phyloP scores from a whole-genome alignment of 176 grass and related monocot species.

The Ampelocalamus luodianensis region DNA sequence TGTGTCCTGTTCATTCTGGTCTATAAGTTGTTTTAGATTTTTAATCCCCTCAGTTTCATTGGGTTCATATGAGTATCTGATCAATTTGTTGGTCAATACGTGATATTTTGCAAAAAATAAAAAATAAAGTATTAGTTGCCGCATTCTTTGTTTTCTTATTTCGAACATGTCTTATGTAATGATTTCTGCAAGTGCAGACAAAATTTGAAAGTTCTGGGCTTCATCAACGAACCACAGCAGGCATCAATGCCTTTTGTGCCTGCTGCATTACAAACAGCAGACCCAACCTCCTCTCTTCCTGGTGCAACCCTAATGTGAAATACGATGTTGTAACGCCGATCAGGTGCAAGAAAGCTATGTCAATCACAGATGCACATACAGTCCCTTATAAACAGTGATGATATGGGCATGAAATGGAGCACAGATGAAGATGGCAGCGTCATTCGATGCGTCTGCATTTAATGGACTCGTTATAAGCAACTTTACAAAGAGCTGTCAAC shows the following conservation, averaged over 20 bases:
- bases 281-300: conserved; percentile 64
- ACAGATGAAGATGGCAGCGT: conserved; percentile 26
- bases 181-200: conserved; percentile 58
- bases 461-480: conserved; percentile 11
- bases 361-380: conserved; percentile 26
- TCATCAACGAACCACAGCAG: conserved; percentile 70
- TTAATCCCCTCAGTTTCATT: conserved; percentile 3
- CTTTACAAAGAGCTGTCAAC: not conserved
- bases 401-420: conserved; percentile 13
- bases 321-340: conserved; percentile 23
- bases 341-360: conserved; percentile 38
- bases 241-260: conserved; percentile 55
- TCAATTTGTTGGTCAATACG: conserved; percentile 25
- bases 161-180: conserved; percentile 17
- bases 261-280: conserved; percentile 55
- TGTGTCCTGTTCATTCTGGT: conserved; percentile 9
- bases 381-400: not conserved
- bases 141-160: conserved; percentile 32
- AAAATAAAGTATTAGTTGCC: not conserved
- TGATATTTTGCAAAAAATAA: not conserved
- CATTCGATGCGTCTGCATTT: conserved; percentile 20
- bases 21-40: not conserved
- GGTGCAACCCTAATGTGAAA: conserved; percentile 72
- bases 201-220: conserved; percentile 72
- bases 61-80: not conserved